Base-by-base conservation (phyloP, 2,329 filamentous ascomycete species). In the Diplodia mutila region DNA sequence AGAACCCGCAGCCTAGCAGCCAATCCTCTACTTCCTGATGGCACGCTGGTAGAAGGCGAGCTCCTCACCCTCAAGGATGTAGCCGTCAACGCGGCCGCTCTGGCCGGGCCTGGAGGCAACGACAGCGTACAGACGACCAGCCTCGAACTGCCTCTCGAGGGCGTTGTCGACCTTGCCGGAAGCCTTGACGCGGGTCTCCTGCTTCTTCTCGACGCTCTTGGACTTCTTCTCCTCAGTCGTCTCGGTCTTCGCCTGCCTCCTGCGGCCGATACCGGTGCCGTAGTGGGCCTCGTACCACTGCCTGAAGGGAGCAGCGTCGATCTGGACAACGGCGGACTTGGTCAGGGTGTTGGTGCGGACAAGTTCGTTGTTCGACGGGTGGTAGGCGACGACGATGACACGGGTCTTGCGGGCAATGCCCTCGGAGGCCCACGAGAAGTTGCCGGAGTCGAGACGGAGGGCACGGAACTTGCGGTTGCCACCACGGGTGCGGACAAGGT, bases 201-300 rank as follows among this genome's bases (percentile, higher is more conserved):
- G 94, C 93, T 99, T 99, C 88, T 92, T 93, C 90, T 95, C 89
- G 71, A 98, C 91, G 70, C 89, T 86, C 87, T 96, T 96, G 88
- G 90, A 93, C 91, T 97, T 97, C 91, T 97, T 96, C 77, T 90
- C 88, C 73, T 86, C 81, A 81, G 88, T 87, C 77, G 86, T 86
- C 78, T 85, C 83, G 81, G 85, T 85, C 85, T 96, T 94, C 83
- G 90, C 87, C 87, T 97, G 93, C 85, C 94, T 92, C 85, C 91
- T 91, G 79, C 94, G 92, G 83, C 95, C 95, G 73, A 99, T 82
- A 78, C 87, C 78, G 84, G 92, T 88, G 81, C 95, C 95, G 89
- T 99, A 99, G 91, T 99, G 95, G 76, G 95, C 93, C 90, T 99
- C 95, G 86, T 97, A 99, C 95, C 95, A 99, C 87, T 98, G 94